A percentile compares a stretch with the other conserved stretches of the same genome.
Evolutionary conservation across 2,329 filamentous ascomycete species (phyloP).

Genomic region (Fusarium miscanthi): DNA sequence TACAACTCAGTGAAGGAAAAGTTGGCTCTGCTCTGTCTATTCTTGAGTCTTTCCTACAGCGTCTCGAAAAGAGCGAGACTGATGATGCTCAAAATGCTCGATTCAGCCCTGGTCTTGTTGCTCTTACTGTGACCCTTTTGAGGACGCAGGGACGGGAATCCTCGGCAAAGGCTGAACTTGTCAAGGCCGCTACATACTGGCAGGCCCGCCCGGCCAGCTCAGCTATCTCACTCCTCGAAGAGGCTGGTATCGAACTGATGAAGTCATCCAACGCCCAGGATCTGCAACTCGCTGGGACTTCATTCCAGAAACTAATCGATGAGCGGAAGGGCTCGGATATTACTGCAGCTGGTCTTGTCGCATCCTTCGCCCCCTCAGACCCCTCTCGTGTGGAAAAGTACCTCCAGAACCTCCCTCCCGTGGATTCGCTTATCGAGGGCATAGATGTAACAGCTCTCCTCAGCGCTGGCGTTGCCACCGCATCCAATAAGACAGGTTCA

Average conservation of each 20-base stretch:
- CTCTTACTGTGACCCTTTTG: conserved; percentile 83
- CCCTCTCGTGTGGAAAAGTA: conserved; percentile 66
- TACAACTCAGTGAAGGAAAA: conserved; percentile 80
- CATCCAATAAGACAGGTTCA: conserved; percentile 51
- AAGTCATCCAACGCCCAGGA: conserved; percentile 78
- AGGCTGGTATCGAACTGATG: conserved; percentile 85
- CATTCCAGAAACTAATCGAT: conserved; percentile 78
- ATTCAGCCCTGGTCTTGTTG: conserved; percentile 86
- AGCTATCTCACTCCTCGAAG: conserved; percentile 76
- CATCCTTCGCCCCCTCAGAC: conserved; percentile 76
- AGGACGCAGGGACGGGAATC: conserved; percentile 77
- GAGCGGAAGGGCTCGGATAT: conserved; percentile 74
- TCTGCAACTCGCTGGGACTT: conserved; percentile 75
- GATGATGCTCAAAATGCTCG: conserved; percentile 74
- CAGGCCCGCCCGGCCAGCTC: conserved; percentile 62
- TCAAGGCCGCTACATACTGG: conserved; percentile 86
- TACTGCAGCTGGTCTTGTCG: conserved; percentile 85
- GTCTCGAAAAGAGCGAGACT: conserved; percentile 71
- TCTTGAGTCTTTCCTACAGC: conserved; percentile 79
- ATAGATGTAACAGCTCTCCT: conserved; percentile 73
- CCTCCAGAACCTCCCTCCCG: conserved; percentile 67
- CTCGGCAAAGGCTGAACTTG: conserved; percentile 78
- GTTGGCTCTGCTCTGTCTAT: conserved; percentile 78
- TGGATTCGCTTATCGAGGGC: conserved; percentile 69
- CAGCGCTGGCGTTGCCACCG: conserved; percentile 68